Evolutionary conservation across 805 yeast genomes (phyloP), one percentile per base, ranked within the genome.

Genomic region (Limtongozyma cylindracea): DNA sequence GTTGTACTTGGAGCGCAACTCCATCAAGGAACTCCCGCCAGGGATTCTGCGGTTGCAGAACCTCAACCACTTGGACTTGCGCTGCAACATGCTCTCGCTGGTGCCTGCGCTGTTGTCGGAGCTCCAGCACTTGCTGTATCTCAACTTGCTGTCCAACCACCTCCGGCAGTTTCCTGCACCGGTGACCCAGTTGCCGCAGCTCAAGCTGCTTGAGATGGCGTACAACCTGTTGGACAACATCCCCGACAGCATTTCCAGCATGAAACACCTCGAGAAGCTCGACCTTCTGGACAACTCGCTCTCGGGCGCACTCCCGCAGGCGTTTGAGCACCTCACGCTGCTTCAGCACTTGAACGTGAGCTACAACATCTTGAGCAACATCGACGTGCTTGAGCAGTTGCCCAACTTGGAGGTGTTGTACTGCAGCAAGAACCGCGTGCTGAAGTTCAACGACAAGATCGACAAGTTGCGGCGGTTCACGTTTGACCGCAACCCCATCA

Each of bases 401-500:
- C 64, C 71, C 4, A 61, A 56, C 25, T 46, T 78, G 27, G 84
- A 73, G 37, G 68, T 66, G n/a, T 45, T 73, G 12, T 64, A 66
- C 32, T 62, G 77, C 6, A 59, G 84, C 3, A 74, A 74, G 38
- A 78, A 78, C 38, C 60, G 60, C 27, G 68, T 80, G 9, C 64
- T 91, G 0, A 59, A 61, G 10, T 71, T 76, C 37, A 60, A 62
- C 24, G 70, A 64, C 36, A 47, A 56, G 21, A 58, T 76, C 34
- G 59, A 61, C 16, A 59, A 59, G 23, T 47, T 82, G 32, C 60
- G 72, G 34, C 57, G 70, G 10, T 50, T 82, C 19, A 73, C 70
- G 35, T 49, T 80, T 21, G 80, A 73, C 37, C 61, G 72, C 37
- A 82, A 80, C 39, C 95, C 94, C 4, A 61, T 80, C 24, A 78